Conservation (phyloP, 345 rosid genomes). For the Firmiana major region DNA sequence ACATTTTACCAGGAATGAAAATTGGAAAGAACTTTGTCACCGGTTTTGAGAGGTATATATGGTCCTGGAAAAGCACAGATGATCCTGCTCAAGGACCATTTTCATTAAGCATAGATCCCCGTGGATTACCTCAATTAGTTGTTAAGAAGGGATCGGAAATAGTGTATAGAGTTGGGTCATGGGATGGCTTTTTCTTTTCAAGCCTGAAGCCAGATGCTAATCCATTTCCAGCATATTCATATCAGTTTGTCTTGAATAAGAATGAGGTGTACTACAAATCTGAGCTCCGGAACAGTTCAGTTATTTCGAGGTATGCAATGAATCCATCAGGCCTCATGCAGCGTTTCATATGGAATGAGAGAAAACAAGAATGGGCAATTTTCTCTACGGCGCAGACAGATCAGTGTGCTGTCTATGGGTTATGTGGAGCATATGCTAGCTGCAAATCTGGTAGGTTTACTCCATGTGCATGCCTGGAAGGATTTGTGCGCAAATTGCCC, state of each 20-base stretch:
- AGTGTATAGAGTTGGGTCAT: constrained; percentile 32
- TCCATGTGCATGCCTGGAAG: constrained; percentile 16
- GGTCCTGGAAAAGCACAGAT: constrained; percentile 37
- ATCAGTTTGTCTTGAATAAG: constrained; percentile 11
- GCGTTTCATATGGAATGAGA: constrained; percentile 14
- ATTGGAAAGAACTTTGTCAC: constrained; percentile 37
- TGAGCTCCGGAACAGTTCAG: background rate
- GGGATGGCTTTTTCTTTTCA: constrained; percentile 33
- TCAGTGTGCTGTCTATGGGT: background rate
- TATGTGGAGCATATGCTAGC: constrained; percentile 20
- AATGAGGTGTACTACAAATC: constrained; percentile 12
- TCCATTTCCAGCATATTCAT: background rate
- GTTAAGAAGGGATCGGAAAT: constrained; percentile 15
- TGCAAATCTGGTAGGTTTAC: background rate
- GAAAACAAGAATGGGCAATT: background rate
- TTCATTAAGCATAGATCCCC: constrained; percentile 20
- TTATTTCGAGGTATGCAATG: constrained; percentile 13
- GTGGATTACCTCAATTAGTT: constrained; percentile 38
- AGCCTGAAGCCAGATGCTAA: background rate
- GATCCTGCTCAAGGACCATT: constrained; percentile 40
- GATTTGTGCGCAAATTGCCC: constrained; percentile 9
- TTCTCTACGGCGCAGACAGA: constrained; percentile 13
- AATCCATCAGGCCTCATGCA: constrained; percentile 4
- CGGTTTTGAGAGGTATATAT: constrained; percentile 26
- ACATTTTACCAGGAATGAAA: constrained; percentile 48